These are phyloP conservation scores for Talaromyces stipitatus DNA, from an alignment of 495 filamentous ascomycete genomes.

Conservation along the genomic window DNA sequence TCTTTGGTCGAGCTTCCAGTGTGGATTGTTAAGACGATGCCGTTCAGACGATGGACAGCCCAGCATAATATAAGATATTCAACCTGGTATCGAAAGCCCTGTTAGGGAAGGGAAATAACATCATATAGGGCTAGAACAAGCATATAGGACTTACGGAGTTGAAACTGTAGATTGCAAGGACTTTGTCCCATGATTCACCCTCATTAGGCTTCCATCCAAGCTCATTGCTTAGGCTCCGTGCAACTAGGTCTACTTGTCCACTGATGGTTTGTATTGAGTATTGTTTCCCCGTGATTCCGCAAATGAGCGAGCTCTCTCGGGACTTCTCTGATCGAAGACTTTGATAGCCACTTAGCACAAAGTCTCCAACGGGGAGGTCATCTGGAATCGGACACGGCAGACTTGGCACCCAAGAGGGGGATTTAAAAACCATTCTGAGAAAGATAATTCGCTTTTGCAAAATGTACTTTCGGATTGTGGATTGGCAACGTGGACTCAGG, in stretches of 20 bases:
- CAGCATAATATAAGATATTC: conserved; percentile 1
- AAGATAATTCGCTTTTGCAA: neutral
- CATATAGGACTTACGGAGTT: neutral
- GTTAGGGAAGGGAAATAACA: neutral
- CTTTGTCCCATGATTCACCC: neutral
- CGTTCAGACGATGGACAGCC: conserved; percentile 2
- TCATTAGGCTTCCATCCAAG: neutral
- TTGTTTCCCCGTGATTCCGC: neutral
- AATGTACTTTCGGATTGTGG: neutral
- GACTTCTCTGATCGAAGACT: neutral
- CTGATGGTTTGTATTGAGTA: neutral
- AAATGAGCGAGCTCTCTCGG: neutral
- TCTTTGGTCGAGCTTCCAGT: neutral
- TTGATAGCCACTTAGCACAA: neutral
- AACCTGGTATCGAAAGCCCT: neutral
- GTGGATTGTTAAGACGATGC: neutral
- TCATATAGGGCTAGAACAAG: neutral
- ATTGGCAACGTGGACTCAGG: too few relatives aligned
- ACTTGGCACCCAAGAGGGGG: neutral
- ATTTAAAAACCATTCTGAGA: neutral
- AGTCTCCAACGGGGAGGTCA: neutral
- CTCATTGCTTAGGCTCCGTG: neutral
- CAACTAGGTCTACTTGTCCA: neutral
- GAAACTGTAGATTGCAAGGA: neutral
- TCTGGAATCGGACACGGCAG: neutral